Evolutionary conservation across 768 basidiomycete species (phyloP), one percentile per base, ranked within the genome.

Genomic region (Pholiota molesta): DNA sequence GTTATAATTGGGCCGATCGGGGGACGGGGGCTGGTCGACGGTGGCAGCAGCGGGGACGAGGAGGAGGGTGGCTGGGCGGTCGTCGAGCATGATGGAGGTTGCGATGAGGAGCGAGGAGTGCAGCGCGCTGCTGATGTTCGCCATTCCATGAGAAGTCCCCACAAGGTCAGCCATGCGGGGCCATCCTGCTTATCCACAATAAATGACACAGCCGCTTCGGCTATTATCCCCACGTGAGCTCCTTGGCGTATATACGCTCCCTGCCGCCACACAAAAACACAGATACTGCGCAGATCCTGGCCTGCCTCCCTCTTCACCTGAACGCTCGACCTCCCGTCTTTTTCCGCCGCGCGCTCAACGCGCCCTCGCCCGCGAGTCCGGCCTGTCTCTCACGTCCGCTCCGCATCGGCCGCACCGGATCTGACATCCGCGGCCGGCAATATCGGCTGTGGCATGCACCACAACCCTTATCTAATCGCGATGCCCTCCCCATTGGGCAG

Each of bases 51-150:
- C 26, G 39, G 58, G 49, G 49, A 59, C 58, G 14, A 53, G 52
- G 52, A 60, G 59, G 31, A 42, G 35, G 37, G 56, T 57, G 11
- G 37, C 13, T 2, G 56, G 42, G 8, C 51, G 51, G 9, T 29
- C n/a, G 59, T 60, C 59, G 52, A 51, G 39, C 52, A 54, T 54
- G 59, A 54, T 53, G 29, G 59, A 54, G 16, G 53, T 51, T 28
- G 49, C 37, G 45, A 40, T 59, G 47, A 55, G 66, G 53, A 57
- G 61, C 61, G 64, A 60, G 37, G 39, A 19, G 17, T 45, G 44
- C 28, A 49, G 14, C 33, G 47, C 31, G 23, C 26, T 52, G 52
- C 59, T 40, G 42, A 54, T 52, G 29, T n/a, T 52, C 52, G 49
- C 42, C 59, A 60, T 52, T 40, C 57, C 59, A 60, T 60, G 59